Conservation (phyloP, 306 rosid genomes). For the Nissolia schottii region DNA sequence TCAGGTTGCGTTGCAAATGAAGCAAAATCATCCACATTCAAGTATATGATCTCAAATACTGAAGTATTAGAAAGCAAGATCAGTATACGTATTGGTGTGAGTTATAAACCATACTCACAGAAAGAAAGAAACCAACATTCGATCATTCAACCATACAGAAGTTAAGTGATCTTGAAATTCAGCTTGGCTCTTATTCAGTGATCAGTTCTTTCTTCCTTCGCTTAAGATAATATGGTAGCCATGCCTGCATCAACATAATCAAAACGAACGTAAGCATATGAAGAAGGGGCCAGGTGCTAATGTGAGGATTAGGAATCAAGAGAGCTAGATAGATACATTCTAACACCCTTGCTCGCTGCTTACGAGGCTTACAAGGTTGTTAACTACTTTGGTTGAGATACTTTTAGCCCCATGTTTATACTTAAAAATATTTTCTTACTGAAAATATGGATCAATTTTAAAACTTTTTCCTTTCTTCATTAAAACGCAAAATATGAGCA, state of each 20-base stretch:
- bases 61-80: neutral
- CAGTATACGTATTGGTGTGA: conserved; percentile 19
- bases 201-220: conserved; percentile 92
- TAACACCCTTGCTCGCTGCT: too few species aligned
- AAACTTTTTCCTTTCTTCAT: too few species aligned
- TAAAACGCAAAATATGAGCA: too few species aligned
- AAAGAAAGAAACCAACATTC: conserved; percentile 20
- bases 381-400: too few species aligned
- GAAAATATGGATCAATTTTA: too few species aligned
- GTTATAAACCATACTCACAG: conserved; percentile 22
- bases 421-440: too few species aligned
- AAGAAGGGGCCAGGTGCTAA: neutral
- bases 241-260: conserved; percentile 58
- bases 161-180: conserved; percentile 13
- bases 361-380: too few species aligned
- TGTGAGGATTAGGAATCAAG: neutral
- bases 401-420: too few species aligned
- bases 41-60: conserved; percentile 8
- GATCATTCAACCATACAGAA: conserved; percentile 2
- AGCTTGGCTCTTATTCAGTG: conserved; percentile 10
- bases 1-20: neutral
- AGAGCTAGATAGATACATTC: too few species aligned
- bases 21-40: conserved; percentile 28
- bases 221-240: conserved; percentile 86
- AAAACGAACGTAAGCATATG: neutral